These are phyloP conservation scores for Closterium sp. DNA, from an alignment of 139 green algal species.

Conservation along the genomic window DNA sequence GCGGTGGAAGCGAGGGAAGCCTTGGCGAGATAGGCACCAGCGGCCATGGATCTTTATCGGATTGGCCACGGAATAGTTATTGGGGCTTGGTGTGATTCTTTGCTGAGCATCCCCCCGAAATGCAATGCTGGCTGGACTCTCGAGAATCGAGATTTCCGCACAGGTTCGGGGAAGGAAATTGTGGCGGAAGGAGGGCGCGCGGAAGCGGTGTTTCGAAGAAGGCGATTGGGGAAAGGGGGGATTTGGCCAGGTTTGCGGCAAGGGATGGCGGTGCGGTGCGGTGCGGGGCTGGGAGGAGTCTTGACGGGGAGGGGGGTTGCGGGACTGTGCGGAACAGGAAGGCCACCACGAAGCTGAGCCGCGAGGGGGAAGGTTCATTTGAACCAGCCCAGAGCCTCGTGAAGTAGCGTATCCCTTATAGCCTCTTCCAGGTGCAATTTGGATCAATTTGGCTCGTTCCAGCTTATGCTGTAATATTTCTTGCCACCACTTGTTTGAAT, in stretches of 20 bases:
- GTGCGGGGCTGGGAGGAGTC: not conserved
- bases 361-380: not conserved
- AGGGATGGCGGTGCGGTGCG: too few relatives aligned
- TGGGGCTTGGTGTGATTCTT: not conserved
- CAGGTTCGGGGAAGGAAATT: not conserved
- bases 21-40: not conserved
- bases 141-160: not conserved
- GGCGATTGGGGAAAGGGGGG: too few relatives aligned
- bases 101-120: not conserved
- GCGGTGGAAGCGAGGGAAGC: not conserved
- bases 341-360: not conserved
- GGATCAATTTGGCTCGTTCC: too few relatives aligned
- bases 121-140: not conserved
- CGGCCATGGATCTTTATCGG: not conserved
- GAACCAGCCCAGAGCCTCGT: not conserved
- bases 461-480: too few relatives aligned
- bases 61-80: not conserved
- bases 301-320: not conserved
- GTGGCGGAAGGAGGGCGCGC: not conserved
- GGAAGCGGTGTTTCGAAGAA: not conserved
- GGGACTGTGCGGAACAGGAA: not conserved
- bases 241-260: too few relatives aligned
- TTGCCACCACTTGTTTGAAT: too few relatives aligned
- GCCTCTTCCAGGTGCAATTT: too few relatives aligned
- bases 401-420: too few relatives aligned